Conservation (phyloP, 1,284 basidiomycete species). For the Cryptococcus hybrid region DNA sequence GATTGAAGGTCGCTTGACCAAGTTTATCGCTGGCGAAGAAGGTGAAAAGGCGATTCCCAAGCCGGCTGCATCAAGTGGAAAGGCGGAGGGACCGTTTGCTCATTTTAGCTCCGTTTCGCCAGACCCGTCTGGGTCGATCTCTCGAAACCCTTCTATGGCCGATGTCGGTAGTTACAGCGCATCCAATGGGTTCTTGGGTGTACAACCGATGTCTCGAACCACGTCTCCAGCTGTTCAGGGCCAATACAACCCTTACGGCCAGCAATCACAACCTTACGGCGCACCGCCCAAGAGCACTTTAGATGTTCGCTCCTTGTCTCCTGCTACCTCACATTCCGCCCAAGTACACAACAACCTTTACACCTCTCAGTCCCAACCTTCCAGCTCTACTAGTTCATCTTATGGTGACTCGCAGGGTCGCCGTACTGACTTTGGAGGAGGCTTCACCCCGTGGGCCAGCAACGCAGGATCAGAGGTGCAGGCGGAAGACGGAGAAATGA, state of each 20-base stretch:
- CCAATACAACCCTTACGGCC: background rate
- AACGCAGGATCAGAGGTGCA: background rate
- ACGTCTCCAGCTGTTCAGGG: constrained; percentile 7
- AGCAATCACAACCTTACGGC: constrained; percentile 9
- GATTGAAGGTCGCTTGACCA: constrained; percentile 91
- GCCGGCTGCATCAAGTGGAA: constrained; percentile 13
- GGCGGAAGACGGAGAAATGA: constrained; percentile 3
- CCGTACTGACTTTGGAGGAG: background rate
- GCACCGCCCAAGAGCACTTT: background rate
- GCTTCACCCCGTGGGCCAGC: constrained; percentile 6
- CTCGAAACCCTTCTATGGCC: constrained; percentile 30
- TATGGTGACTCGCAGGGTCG: no score
- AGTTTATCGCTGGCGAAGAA: constrained; percentile 91
- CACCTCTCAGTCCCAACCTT: background rate
- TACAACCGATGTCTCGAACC: constrained; percentile 13
- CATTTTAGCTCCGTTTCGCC: constrained; percentile 93
- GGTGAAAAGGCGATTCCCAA: constrained; percentile 32
- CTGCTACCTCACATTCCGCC: background rate
- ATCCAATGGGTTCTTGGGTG: constrained; percentile 16
- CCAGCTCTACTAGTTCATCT: background rate
- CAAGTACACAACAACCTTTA: background rate
- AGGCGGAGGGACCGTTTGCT: constrained; percentile 77
- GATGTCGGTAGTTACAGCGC: constrained; percentile 18
- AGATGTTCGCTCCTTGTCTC: background rate
- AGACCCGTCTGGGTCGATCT: constrained; percentile 63